phyloP scores from a whole-genome alignment of 1,139 yeast genomes.

The Nakaseomyces delphensis region DNA sequence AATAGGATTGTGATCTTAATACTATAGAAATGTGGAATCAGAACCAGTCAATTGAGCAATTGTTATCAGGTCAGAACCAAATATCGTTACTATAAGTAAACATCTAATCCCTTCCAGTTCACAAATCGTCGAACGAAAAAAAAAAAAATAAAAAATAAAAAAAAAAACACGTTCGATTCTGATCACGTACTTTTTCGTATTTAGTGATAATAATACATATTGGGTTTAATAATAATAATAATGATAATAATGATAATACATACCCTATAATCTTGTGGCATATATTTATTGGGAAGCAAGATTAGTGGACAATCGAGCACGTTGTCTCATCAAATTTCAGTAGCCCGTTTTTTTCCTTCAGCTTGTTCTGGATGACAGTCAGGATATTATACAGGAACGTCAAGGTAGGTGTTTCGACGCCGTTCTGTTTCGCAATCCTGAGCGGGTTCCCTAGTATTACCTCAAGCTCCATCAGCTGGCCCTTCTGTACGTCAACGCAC shows the following conservation, averaged over 20 bases:
- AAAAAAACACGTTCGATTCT: neutral
- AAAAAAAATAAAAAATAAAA: neutral
- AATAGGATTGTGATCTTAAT: no score
- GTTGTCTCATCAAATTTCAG: conserved; percentile 23
- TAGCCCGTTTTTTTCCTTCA: conserved; percentile 29
- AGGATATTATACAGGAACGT: conserved; percentile 32
- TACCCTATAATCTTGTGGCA: no score
- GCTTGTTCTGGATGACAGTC: conserved; percentile 31
- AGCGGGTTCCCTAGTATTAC: conserved; percentile 52
- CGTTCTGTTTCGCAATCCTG: conserved; percentile 37
- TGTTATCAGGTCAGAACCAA: no score
- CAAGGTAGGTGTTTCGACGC: conserved; percentile 32
- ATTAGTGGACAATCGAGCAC: conserved; percentile 2
- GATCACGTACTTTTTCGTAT: neutral
- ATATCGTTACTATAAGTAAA: no score
- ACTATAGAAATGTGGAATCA: no score
- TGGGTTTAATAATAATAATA: no score
- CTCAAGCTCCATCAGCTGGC: conserved; percentile 49
- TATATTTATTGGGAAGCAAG: neutral
- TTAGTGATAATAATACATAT: no score
- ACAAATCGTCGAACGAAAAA: neutral
- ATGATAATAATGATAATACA: no score
- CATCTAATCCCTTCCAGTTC: neutral
- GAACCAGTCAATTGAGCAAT: no score
- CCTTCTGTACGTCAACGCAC: conserved; percentile 47